Evolutionary conservation across 768 basidiomycete genomes (phyloP).

Genomic region (Naematelia aurantialba): DNA sequence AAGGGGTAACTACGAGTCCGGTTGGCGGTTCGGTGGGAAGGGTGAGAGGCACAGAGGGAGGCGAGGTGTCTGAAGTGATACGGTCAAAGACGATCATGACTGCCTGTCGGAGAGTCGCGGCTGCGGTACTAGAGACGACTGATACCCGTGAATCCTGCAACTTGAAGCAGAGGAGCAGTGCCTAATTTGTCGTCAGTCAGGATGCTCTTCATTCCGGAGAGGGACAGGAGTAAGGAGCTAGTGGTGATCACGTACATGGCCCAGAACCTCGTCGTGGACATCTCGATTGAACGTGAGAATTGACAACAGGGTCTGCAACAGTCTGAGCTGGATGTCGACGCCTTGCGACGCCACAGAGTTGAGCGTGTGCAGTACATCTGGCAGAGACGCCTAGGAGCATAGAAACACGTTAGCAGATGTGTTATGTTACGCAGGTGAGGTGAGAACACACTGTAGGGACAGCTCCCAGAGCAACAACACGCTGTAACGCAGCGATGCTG

Average conservation of each 20-base stretch:
- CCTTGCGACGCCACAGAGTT: slow-evolving; percentile 84
- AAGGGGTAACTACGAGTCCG: slow-evolving; percentile 60
- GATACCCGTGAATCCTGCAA: slow-evolving; percentile 92
- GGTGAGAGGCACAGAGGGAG: slow-evolving; percentile 14
- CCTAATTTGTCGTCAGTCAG: slow-evolving; percentile 54
- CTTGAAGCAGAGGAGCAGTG: slow-evolving; percentile 87
- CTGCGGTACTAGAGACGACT: slow-evolving; percentile 94
- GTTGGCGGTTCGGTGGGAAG: slow-evolving; percentile 24
- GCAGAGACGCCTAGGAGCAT: slow-evolving; percentile 61
- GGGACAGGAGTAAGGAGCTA: neutral
- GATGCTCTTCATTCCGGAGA: neutral
- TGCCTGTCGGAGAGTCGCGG: slow-evolving; percentile 88
- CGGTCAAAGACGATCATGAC: slow-evolving; percentile 99
- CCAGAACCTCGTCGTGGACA: slow-evolving; percentile 73
- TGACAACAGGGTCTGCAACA: slow-evolving; percentile 85
- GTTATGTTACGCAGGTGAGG: no score
- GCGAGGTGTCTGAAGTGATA: slow-evolving; percentile 51
- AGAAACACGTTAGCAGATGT: neutral
- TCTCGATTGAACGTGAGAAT: slow-evolving; percentile 82
- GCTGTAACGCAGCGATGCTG: slow-evolving; percentile 81
- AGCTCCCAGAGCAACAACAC: slow-evolving; percentile 79
- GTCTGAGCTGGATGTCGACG: slow-evolving; percentile 92
- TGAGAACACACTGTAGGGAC: slow-evolving; percentile 56
- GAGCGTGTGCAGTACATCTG: slow-evolving; percentile 77
- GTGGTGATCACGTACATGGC: slow-evolving; percentile 60